Evolutionary conservation across 176 grass and related monocot species (phyloP), one percentile per base, ranked within the genome.

Genomic region (Zizania latifolia): DNA sequence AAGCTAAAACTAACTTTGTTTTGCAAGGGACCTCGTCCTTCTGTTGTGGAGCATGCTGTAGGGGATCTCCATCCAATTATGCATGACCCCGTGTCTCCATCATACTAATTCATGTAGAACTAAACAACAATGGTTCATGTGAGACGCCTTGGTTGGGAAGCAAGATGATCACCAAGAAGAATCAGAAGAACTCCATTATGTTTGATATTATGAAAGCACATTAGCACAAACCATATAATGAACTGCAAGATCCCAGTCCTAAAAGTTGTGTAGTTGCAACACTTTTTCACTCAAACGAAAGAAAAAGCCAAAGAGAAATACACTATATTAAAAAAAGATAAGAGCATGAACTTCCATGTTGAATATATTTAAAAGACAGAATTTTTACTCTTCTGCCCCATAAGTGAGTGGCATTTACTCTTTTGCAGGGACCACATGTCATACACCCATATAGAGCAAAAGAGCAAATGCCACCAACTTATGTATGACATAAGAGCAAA

Each of bases 71-170:
- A 50, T 17, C 21, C 35, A 57, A 68, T 57, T 63, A 70, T 70
- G 38, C 28, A 60, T 35, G 54, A 43, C 32, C 12, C 27, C 4
- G 2, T 48, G 66, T 71, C 38, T 71, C 56, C 19, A 35, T 80
- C 22, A 41, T 29, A 57, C 31, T 65, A 56, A 41, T 40, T 55
- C 10, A 41, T 43, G 9, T 31, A 6, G 24, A 65, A 68, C 48
- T 24, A 58, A 79, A 44, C 16, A 68, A 30, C 35, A 79, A 43
- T 0, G 65, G 46, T 46, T 71, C 78, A 61, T 35, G 37, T 59
- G 65, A 71, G 66, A 29, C 60, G 53, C 65, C 14, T 55, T 74
- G 53, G 51, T 60, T 14, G 28, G 28, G 27, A n/a, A 53, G 41
- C 65, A 71, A 48, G 38, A 32, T 79, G 48, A 4, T 32, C 44